These are phyloP conservation scores for Vitis vinifera DNA, from an alignment of 164 flowering plant genomes.

Conservation along the genomic window ASM3070453v1 NC_081821.1:18991501-18992000, in stretches of 20 bases:
- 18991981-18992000: no score
- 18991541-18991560: background rate
- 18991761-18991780: conserved; percentile 81
- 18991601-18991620: background rate
- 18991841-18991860: no score
- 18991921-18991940: no score
- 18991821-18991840: background rate
- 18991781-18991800: conserved; percentile 97
- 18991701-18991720: conserved; percentile 90
- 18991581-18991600: background rate
- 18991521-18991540: conserved; percentile 82
- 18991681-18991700: conserved; percentile 32
- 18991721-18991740: conserved; percentile 94
- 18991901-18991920: no score
- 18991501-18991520: conserved; percentile 69
- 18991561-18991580: background rate
- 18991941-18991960: no score
- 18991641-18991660: background rate
- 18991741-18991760: conserved; percentile 82
- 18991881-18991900: no score
- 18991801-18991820: conserved; percentile 55
- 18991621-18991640: background rate
- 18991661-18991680: background rate
- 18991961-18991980: no score
- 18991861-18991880: no score